A percentile compares a stretch with the other conserved stretches of the same genome.
phyloP scores from a whole-genome alignment of 2,329 filamentous ascomycete genomes.

The Aureobasidium sp. region DNA sequence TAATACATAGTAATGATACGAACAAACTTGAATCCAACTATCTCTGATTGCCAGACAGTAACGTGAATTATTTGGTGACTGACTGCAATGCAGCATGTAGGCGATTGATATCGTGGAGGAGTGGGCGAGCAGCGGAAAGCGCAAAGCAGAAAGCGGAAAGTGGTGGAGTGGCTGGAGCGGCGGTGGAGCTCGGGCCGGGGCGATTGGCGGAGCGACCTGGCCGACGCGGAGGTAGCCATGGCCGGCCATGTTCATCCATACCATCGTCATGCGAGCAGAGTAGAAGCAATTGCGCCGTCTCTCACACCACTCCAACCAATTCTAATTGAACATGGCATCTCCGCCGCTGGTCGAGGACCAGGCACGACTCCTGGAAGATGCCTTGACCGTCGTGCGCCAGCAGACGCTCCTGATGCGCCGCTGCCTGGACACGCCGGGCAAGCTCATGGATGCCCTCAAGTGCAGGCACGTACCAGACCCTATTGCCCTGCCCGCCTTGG shows the following conservation, averaged over 20 bases:
- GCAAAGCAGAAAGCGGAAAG: no score
- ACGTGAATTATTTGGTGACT: neutral
- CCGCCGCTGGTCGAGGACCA: conserved; percentile 45
- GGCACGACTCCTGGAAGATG: conserved; percentile 94
- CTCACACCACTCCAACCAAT: neutral
- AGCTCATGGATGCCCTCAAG: conserved; percentile 99
- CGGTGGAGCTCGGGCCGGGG: neutral
- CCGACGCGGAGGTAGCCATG: neutral
- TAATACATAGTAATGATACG: neutral
- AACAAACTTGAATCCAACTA: neutral
- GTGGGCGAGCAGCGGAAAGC: neutral
- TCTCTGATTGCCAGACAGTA: neutral
- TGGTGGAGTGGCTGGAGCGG: neutral
- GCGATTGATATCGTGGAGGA: neutral
- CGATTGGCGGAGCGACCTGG: no score
- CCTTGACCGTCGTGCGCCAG: conserved; percentile 89
- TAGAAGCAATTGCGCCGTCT: neutral
- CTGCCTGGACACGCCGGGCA: conserved; percentile 91
- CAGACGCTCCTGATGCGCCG: conserved; percentile 97
- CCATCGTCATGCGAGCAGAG: conserved; percentile 5
- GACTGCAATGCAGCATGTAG: neutral
- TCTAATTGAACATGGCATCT: conserved; percentile 30
- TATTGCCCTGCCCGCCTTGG: no score
- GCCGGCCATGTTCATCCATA: neutral
- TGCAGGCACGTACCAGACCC: conserved; percentile 55